Base-by-base conservation (phyloP, 768 basidiomycete genomes). In the Phylloporus sp. region DNA sequence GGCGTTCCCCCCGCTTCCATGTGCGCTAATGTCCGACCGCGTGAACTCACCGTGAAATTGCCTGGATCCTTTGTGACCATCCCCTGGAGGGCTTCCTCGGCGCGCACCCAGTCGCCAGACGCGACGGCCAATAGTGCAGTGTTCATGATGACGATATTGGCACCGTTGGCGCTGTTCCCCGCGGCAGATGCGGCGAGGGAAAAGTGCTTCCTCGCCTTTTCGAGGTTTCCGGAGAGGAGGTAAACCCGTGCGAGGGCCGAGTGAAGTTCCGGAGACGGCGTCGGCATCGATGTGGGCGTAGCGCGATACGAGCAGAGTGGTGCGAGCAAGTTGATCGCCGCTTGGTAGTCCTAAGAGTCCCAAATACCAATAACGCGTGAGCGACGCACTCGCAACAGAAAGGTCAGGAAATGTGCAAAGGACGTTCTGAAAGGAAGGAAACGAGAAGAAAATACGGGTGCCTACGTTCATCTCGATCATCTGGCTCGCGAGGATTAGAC, bases 381-480 rank as follows among this genome's bases (percentile, higher is more conserved):
- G 33, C 37, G 18, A n/a, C n/a, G n/a, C n/a, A n/a, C n/a, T n/a
- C n/a, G n/a, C n/a, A n/a, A n/a, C n/a, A n/a, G n/a, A 9, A 18
- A 26, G 29, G 1, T 27, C 11, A 18, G 11, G 11, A 15, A 34
- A n/a, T n/a, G n/a, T 6, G 18, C 10, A 18, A 34, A 11, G 18
- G 33, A 18, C 33, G n/a, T 32, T n/a, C 6, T n/a, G 5, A 13
- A 17, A 29, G 26, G 20, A 42, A 23, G 22, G 10, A 7, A 21
- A n/a, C 35, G 37, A 17, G 17, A 18, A 31, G 22, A 10, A 26
- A 15, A 34, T 18, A n/a, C 17, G 29, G n/a, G 9, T 3, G 46
- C 69, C 18, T 37, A 85, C 88, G 73, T 87, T 88, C 82, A 90
- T 88, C 66, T 92, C 90, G 42, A 88, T 71, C 59, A 91, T 66